A percentile compares a stretch with the other conserved stretches of the same genome.
These are phyloP conservation scores for Metschnikowia borealis DNA, from an alignment of 805 yeast species.

Conservation along the genomic window DNA sequence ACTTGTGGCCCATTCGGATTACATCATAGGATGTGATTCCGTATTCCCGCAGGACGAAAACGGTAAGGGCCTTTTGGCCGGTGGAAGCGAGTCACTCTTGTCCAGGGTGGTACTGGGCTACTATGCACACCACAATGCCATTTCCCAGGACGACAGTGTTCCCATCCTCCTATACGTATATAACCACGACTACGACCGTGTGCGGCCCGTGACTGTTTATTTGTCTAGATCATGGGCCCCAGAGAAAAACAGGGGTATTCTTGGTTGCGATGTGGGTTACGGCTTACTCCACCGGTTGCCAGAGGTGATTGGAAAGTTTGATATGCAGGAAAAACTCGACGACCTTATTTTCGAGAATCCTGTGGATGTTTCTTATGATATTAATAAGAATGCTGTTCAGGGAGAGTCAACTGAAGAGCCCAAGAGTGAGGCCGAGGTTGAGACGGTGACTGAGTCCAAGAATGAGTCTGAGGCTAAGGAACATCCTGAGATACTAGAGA, in stretches of 20 bases:
- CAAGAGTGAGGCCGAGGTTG: background rate
- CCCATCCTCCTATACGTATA: slow-evolving; percentile 57
- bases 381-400: background rate
- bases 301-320: slow-evolving; percentile 15
- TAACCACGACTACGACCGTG: slow-evolving; percentile 80
- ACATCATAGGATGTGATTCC: slow-evolving; percentile 66
- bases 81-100: slow-evolving; percentile 82
- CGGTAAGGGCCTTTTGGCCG: slow-evolving; percentile 63
- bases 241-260: slow-evolving; percentile 60
- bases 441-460: no score
- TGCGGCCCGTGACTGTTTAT: slow-evolving; percentile 81
- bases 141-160: slow-evolving; percentile 29
- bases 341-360: background rate
- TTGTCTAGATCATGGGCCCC: slow-evolving; percentile 63
- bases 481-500: no score
- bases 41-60: slow-evolving; percentile 55
- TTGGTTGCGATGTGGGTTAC: slow-evolving; percentile 95
- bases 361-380: background rate
- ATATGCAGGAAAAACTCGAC: background rate
- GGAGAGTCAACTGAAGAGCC: background rate
- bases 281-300: slow-evolving; percentile 89
- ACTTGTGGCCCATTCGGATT: slow-evolving; percentile 79
- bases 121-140: slow-evolving; percentile 43
- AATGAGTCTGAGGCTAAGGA: no score
- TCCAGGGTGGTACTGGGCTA: slow-evolving; percentile 61